phyloP scores from a whole-genome alignment of 495 filamentous ascomycete genomes.

The Neurospora sp. region DNA sequence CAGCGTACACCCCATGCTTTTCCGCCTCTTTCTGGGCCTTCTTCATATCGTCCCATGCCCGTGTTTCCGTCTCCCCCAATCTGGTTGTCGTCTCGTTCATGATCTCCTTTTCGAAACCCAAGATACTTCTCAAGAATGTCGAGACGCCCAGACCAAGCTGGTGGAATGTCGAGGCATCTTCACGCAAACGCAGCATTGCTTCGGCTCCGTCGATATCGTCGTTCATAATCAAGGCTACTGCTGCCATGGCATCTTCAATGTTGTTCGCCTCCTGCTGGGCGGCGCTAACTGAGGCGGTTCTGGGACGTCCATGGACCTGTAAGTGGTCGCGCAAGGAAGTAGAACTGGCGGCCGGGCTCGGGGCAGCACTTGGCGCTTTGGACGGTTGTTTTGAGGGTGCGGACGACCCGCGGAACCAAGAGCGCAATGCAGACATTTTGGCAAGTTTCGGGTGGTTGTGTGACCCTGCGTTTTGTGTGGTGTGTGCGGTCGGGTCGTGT shows the following conservation, averaged over 20 bases:
- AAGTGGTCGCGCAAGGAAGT: neutral
- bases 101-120: constrained; percentile 91
- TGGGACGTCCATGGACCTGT: constrained; percentile 14
- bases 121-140: constrained; percentile 71
- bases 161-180: constrained; percentile 82
- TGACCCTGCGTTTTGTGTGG: neutral
- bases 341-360: constrained; percentile 18
- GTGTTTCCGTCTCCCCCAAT: constrained; percentile 68
- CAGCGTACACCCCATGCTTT: constrained; percentile 16
- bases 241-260: constrained; percentile 39
- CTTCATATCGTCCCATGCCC: constrained; percentile 68
- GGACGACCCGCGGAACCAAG: constrained; percentile 21
- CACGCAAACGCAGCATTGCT: constrained; percentile 54
- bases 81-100: constrained; percentile 75
- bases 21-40: constrained; percentile 52
- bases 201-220: constrained; percentile 90
- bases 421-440: constrained; percentile 20
- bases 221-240: constrained; percentile 63
- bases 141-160: constrained; percentile 75
- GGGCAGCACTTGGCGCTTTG: constrained; percentile 6
- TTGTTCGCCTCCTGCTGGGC: constrained; percentile 23
- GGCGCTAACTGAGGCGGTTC: constrained; percentile 14
- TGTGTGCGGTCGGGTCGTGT: neutral
- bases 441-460: neutral
- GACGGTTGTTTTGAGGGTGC: constrained; percentile 15